These are phyloP conservation scores for Delphinella strobiligena DNA, from an alignment of 2,329 filamentous ascomycete genomes.

Conservation along the genomic window DNA sequence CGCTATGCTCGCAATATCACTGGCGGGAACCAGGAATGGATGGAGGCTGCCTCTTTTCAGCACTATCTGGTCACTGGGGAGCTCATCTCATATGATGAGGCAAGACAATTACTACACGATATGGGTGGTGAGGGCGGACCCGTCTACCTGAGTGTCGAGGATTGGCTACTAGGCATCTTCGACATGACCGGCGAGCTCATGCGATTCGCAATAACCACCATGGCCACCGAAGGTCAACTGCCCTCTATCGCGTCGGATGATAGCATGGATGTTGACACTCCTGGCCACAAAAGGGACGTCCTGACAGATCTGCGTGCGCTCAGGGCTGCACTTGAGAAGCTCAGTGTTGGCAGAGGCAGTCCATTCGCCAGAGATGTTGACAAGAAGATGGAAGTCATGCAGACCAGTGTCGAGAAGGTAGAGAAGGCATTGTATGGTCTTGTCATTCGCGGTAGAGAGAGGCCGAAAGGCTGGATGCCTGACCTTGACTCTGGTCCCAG, in stretches of 20 bases:
- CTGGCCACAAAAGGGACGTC: constrained; percentile 42
- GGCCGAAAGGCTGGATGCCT: constrained; percentile 85
- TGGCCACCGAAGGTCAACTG: constrained; percentile 58
- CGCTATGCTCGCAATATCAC: constrained; percentile 72
- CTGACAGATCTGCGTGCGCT: constrained; percentile 71
- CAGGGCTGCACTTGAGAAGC: constrained; percentile 61
- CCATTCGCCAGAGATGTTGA: constrained; percentile 51
- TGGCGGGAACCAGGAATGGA: constrained; percentile 77
- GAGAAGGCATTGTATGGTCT: constrained; percentile 83
- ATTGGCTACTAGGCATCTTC: constrained; percentile 84
- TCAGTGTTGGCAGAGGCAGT: constrained; percentile 44
- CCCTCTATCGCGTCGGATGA: constrained; percentile 31
- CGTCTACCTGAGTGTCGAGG: constrained; percentile 60
- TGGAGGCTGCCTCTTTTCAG: constrained; percentile 80
- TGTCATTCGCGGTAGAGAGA: constrained; percentile 73
- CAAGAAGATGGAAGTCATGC: constrained; percentile 79
- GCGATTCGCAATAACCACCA: constrained; percentile 83
- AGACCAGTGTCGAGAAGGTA: constrained; percentile 82
- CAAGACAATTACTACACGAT: constrained; percentile 27
- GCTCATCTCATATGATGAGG: constrained; percentile 57
- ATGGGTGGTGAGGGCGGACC: constrained; percentile 29
- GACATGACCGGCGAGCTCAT: constrained; percentile 95
- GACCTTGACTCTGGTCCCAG: constrained; percentile 45
- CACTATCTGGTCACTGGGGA: constrained; percentile 73
- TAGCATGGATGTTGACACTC: constrained; percentile 23